A percentile compares a stretch with the other conserved stretches of the same genome.
These are phyloP conservation scores for Fagopyrum tataricum DNA, from an alignment of 148 eudicot species.

Conservation along the genomic window DNA sequence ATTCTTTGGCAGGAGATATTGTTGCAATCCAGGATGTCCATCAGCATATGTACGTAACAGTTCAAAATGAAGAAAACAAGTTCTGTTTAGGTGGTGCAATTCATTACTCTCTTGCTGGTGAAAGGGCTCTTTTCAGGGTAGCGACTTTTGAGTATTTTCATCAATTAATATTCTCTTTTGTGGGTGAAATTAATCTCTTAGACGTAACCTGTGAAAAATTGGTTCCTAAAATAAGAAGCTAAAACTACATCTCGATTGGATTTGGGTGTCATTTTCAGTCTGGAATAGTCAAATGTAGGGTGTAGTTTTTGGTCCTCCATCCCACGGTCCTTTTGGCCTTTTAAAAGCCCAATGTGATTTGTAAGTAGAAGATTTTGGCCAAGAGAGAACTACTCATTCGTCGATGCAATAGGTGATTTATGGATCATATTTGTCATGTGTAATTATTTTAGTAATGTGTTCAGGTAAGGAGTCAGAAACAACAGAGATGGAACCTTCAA, in stretches of 20 bases:
- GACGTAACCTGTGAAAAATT: neutral
- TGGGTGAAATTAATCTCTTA: neutral
- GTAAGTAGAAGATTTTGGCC: neutral
- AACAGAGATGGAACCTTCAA: constrained; percentile 60
- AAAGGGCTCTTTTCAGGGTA: constrained; percentile 89
- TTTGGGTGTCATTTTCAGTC: neutral
- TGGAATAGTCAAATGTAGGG: neutral
- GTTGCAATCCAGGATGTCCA: constrained; percentile 85
- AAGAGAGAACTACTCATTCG: neutral
- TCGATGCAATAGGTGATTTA: neutral
- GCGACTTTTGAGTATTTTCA: constrained; percentile 13
- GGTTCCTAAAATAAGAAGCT: neutral
- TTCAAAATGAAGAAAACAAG: constrained; percentile 51
- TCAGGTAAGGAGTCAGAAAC: constrained; percentile 78
- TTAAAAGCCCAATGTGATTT: neutral
- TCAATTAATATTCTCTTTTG: neutral
- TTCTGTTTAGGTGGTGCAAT: constrained; percentile 57
- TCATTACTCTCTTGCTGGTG: constrained; percentile 80
- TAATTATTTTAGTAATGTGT: constrained; percentile 7
- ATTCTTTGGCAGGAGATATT: constrained; percentile 53
- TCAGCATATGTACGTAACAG: constrained; percentile 78
- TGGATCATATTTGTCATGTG: neutral
- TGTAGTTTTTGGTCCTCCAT: neutral
- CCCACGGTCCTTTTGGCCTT: neutral
- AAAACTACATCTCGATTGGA: neutral